These are phyloP conservation scores for Schizochytrium sp. DNA, from an alignment of 108 stramenopile genomes.

Conservation along the genomic window DNA sequence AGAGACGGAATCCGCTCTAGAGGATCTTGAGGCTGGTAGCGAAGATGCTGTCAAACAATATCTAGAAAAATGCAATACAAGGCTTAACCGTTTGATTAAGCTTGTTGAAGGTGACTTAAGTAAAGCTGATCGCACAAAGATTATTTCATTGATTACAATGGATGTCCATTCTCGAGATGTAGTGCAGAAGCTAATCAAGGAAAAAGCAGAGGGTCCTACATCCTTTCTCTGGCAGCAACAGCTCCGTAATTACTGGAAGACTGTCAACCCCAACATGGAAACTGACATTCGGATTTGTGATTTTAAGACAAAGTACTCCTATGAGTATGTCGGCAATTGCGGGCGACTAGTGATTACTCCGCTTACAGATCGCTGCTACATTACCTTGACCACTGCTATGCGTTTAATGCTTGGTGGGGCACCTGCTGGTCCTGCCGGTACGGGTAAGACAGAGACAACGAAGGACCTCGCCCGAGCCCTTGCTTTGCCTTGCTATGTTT, in stretches of 20 bases:
- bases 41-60: constrained; percentile 90
- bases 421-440: constrained; percentile 92
- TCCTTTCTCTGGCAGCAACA: constrained; percentile 91
- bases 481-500: constrained; percentile 91
- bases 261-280: constrained; percentile 79
- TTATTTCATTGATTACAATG: constrained; percentile 91
- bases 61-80: constrained; percentile 80
- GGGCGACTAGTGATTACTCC: constrained; percentile 90
- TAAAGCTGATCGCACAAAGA: constrained; percentile 83
- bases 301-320: constrained; percentile 89
- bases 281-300: constrained; percentile 88
- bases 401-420: constrained; percentile 89
- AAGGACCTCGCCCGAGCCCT: constrained; percentile 88
- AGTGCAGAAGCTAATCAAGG: constrained; percentile 83
- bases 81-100: constrained; percentile 82
- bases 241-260: constrained; percentile 86
- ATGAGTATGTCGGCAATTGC: constrained; percentile 91
- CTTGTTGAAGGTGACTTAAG: constrained; percentile 85
- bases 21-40: constrained; percentile 88
- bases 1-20: constrained; percentile 86
- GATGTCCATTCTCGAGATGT: constrained; percentile 92
- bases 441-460: constrained; percentile 90
- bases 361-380: constrained; percentile 91
- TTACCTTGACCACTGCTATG: constrained; percentile 90
- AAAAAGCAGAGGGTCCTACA: constrained; percentile 85